A percentile compares a stretch with the other conserved stretches of the same genome.
These are phyloP conservation scores for Scheffersomyces ergatensis DNA, from an alignment of 805 yeast species.

Conservation along the genomic window DNA sequence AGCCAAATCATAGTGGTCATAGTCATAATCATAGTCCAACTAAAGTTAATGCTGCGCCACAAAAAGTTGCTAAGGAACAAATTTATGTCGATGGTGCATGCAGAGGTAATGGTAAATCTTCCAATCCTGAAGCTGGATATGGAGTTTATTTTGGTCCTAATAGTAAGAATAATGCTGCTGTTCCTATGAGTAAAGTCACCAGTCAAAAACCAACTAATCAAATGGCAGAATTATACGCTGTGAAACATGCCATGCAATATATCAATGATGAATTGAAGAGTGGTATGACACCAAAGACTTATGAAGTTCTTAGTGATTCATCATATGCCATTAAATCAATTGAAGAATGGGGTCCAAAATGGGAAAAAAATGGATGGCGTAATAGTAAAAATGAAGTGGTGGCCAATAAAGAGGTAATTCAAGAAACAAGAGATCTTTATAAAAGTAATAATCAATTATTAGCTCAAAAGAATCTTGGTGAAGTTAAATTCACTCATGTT, in stretches of 20 bases:
- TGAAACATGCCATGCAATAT: slow-evolving; percentile 49
- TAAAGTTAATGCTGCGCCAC: no score
- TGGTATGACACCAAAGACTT: slow-evolving; percentile 20
- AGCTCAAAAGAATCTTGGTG: slow-evolving; percentile 26
- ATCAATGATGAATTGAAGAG: slow-evolving; percentile 31
- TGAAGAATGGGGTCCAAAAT: slow-evolving; percentile 53
- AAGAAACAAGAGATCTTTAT: slow-evolving; percentile 21
- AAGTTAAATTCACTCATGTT: slow-evolving; percentile 57
- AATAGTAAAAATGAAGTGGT: slow-evolving; percentile 44
- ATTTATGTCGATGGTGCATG: slow-evolving; percentile 83
- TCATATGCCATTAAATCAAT: slow-evolving; percentile 58
- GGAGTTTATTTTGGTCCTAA: slow-evolving; percentile 69
- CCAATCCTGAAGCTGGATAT: slow-evolving; percentile 52
- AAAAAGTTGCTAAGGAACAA: no score
- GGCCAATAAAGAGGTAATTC: slow-evolving; percentile 51
- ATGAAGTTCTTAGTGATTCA: slow-evolving; percentile 67
- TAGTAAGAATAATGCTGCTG: slow-evolving; percentile 55
- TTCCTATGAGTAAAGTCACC: slow-evolving; percentile 39
- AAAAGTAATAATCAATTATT: slow-evolving; percentile 37
- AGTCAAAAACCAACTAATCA: slow-evolving; percentile 62
- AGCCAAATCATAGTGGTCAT: no score
- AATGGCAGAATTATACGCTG: slow-evolving; percentile 75
- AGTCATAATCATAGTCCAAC: no score
- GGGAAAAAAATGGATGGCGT: slow-evolving; percentile 59
- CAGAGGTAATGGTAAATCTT: slow-evolving; percentile 50